Conservation (phyloP, 805 yeast genomes). For the Debaryomyces tyrocola region DNA sequence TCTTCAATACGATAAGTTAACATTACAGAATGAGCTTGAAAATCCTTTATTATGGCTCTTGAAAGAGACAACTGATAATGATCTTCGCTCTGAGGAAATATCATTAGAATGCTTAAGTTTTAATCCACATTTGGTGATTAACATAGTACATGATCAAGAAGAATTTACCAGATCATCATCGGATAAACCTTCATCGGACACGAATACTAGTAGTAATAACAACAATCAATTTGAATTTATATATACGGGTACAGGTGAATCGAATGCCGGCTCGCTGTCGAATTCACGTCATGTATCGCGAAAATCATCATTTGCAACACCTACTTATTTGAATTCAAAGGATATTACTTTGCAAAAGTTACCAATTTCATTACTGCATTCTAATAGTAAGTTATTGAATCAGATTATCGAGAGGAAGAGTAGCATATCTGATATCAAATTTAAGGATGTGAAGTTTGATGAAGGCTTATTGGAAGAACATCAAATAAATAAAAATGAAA, state of each 20-base stretch:
- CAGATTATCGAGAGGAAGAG: constrained; percentile 16
- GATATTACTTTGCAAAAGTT: constrained; percentile 4
- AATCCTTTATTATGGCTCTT: constrained; percentile 22
- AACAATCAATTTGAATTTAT: not conserved
- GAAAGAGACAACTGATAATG: constrained; percentile 10
- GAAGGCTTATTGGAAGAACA: not conserved
- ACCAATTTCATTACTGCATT: constrained; percentile 11
- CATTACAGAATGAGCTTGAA: constrained; percentile 15
- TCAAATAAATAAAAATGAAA: not conserved
- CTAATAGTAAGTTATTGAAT: constrained; percentile 26
- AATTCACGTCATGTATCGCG: constrained; percentile 14
- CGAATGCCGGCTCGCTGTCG: constrained; percentile 3
- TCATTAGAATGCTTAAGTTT: constrained; percentile 22
- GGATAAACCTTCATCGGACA: not conserved
- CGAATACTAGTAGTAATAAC: not conserved
- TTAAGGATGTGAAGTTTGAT: constrained; percentile 25
- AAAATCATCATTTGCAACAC: constrained; percentile 22
- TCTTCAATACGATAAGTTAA: constrained; percentile 21
- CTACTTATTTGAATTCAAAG: constrained; percentile 15
- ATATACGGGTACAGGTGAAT: constrained; percentile 1
- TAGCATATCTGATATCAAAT: constrained; percentile 9
- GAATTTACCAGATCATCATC: not conserved
- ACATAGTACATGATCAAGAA: constrained; percentile 3
- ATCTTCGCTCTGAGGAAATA: constrained; percentile 20
- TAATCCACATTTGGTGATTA: constrained; percentile 15